Evolutionary conservation across 1,139 yeast genomes (phyloP).

Genomic region (Arxiozyma slooffiae): DNA sequence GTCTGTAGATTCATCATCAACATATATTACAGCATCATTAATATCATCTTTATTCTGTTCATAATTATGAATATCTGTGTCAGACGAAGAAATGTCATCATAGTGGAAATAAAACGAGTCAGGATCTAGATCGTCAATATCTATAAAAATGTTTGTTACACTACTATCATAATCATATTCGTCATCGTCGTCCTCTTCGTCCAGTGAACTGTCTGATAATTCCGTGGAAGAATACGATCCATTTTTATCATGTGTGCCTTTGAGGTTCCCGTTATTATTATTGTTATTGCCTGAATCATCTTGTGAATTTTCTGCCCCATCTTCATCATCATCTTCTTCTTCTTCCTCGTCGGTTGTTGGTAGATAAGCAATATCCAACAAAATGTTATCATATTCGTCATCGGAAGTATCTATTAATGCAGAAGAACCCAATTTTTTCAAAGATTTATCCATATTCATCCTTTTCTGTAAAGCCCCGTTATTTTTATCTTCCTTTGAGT

Average conservation of each 20-base stretch:
- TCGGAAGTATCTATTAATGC: constrained; percentile 29
- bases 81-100: constrained; percentile 12
- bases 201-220: background rate
- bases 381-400: constrained; percentile 31
- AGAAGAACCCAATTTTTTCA: constrained; percentile 18
- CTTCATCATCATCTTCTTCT: background rate
- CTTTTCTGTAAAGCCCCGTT: background rate
- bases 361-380: constrained; percentile 30
- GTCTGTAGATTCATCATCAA: constrained; percentile 79
- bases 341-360: constrained; percentile 28
- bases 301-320: background rate
- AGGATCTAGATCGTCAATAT: constrained; percentile 33
- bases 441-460: constrained; percentile 15
- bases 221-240: background rate
- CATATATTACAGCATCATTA: constrained; percentile 23
- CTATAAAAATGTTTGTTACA: constrained; percentile 30
- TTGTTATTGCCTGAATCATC: background rate
- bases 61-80: constrained; percentile 18
- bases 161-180: constrained; percentile 27
- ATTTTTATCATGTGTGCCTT: background rate
- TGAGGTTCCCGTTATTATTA: background rate
- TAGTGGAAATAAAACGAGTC: constrained; percentile 32
- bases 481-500: constrained; percentile 16
- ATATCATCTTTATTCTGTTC: constrained; percentile 18
- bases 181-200: constrained; percentile 11